Evolutionary conservation across 768 basidiomycete species (phyloP).

Genomic region (Termitomyces sp.): DNA sequence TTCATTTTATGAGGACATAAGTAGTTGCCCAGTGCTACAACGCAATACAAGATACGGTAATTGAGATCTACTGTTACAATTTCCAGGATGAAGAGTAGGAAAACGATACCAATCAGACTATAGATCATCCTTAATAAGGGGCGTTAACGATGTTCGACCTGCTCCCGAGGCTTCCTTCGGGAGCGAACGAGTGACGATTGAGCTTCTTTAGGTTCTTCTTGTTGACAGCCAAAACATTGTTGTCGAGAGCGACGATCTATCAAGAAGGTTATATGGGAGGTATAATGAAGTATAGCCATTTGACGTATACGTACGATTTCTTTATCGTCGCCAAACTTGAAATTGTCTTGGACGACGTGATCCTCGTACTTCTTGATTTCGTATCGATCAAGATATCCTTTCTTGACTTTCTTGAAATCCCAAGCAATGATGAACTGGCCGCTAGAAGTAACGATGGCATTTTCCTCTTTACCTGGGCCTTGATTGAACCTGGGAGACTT

Average conservation of each 20-base stretch:
- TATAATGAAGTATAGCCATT: background rate
- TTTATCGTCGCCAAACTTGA: conserved; percentile 96
- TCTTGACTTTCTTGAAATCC: conserved; percentile 97
- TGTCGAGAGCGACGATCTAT: conserved; percentile 91
- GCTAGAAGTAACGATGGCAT: conserved; percentile 92
- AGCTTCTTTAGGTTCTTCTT: conserved; percentile 90
- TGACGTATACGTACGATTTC: conserved; percentile 56
- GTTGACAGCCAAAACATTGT: conserved; percentile 91
- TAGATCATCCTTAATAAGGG: conserved; percentile 40
- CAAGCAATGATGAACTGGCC: conserved; percentile 93
- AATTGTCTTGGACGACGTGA: conserved; percentile 93
- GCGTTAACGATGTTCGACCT: conserved; percentile 66
- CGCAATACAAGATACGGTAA: conserved; percentile 9
- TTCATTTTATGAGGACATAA: background rate
- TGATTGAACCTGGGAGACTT: conserved; percentile 75
- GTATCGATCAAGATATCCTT: conserved; percentile 86
- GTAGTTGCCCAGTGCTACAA: conserved; percentile 4
- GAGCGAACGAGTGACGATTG: conserved; percentile 66
- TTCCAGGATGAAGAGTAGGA: conserved; percentile 4
- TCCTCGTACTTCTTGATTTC: conserved; percentile 97
- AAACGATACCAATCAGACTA: conserved; percentile 2
- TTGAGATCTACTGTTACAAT: conserved; percentile 13
- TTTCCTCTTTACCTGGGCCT: conserved; percentile 84
- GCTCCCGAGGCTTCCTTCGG: conserved; percentile 37
- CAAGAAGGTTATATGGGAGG: conserved; percentile 6